Percentiles rank a stretch among this genome's conserved stretches.
Evolutionary conservation across 257 asterid species (phyloP).

Genomic region (Coffea eugenioides): DNA sequence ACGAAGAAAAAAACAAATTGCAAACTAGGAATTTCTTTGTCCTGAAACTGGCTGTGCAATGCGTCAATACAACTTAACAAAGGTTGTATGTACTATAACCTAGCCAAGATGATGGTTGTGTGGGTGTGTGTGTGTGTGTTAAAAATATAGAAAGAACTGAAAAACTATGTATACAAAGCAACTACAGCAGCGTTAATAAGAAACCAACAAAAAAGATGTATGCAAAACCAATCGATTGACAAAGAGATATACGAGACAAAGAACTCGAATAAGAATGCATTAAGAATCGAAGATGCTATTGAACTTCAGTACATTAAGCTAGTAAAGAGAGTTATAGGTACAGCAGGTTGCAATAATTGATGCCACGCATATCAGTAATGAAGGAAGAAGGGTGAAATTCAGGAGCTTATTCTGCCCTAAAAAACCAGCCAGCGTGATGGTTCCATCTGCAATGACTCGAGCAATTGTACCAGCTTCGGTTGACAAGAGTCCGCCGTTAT

Average conservation of each 20-base stretch:
- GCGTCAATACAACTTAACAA: no score
- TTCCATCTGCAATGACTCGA: constrained; percentile 86
- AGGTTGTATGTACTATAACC: no score
- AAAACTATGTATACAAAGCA: not conserved
- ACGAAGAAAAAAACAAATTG: no score
- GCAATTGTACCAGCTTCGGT: constrained; percentile 95
- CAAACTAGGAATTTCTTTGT: no score
- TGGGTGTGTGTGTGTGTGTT: no score
- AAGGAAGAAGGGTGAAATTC: constrained; percentile 74
- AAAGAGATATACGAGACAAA: not conserved
- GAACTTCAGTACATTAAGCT: constrained; percentile 12
- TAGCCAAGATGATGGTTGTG: no score
- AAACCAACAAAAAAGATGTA: not conserved
- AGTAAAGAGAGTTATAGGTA: constrained; percentile 82
- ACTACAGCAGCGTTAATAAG: not conserved
- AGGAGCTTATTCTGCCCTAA: constrained; percentile 66
- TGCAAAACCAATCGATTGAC: not conserved
- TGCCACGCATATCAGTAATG: constrained; percentile 65
- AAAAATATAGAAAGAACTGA: not conserved
- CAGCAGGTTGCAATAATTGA: constrained; percentile 82
- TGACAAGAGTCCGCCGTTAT: constrained; percentile 82
- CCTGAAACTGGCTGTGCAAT: no score
- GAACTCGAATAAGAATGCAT: constrained; percentile 16
- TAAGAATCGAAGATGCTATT: constrained; percentile 5
- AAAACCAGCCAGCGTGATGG: constrained; percentile 83